These are phyloP conservation scores for Apophysomyces variabilis DNA, from an alignment of 371 early-diverging fungal species.

Conservation along the genomic window DNA sequence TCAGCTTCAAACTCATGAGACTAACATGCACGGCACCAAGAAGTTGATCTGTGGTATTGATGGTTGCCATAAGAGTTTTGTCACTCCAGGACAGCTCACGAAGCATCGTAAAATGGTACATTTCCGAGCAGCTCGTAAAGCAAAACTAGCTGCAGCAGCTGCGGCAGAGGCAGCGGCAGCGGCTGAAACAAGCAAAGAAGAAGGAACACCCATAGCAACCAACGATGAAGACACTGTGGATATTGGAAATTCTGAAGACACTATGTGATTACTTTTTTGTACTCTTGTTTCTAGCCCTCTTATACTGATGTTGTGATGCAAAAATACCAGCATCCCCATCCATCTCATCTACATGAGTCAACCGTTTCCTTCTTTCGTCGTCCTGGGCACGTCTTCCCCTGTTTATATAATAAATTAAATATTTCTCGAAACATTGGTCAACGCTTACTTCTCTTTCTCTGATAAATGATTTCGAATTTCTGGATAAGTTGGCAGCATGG, in stretches of 20 bases:
- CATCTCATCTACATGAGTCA: constrained; percentile 19
- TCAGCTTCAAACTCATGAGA: constrained; percentile 53
- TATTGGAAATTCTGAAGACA: constrained; percentile 25
- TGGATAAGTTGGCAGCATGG: constrained; percentile 69
- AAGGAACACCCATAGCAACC: constrained; percentile 10
- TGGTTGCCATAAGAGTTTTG: constrained; percentile 55
- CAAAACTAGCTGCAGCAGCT: constrained; percentile 44
- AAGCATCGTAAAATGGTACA: constrained; percentile 63
- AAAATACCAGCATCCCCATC: constrained; percentile 20
- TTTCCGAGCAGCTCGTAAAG: constrained; percentile 51
- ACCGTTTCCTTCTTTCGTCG: constrained; percentile 27
- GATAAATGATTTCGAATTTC: constrained; percentile 61
- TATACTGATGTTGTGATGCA: constrained; percentile 20
- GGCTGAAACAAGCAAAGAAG: constrained; percentile 16
- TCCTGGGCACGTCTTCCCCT: constrained; percentile 30
- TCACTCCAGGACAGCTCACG: constrained; percentile 51
- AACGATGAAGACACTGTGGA: constrained; percentile 21
- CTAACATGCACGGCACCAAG: constrained; percentile 57
- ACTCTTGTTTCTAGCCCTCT: constrained; percentile 22
- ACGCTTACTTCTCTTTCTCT: constrained; percentile 44
- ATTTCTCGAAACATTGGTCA: neutral
- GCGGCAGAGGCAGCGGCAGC: constrained; percentile 39
- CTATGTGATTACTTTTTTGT: constrained; percentile 13
- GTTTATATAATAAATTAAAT: neutral
- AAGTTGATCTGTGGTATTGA: constrained; percentile 53